Percentiles rank a stretch among this genome's conserved stretches.
Conservation (phyloP, 1,284 basidiomycete genomes). For the Apiotrichum veenhuisii region DNA sequence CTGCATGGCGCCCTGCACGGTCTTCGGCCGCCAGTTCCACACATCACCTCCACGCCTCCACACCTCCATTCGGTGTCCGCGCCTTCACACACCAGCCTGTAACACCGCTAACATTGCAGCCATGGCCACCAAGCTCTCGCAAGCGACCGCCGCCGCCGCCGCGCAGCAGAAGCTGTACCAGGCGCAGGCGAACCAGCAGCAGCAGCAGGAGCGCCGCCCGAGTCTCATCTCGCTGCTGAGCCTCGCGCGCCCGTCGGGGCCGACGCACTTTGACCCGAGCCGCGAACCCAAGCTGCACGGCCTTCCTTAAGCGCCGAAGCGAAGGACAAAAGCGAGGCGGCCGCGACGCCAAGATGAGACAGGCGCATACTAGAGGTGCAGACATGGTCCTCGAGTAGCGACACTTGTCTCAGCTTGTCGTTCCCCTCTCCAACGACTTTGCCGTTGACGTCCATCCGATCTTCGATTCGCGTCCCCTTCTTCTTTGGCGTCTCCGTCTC, state of each 20-base stretch:
- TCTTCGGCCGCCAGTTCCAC: conserved; percentile 12
- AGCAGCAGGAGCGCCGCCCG: conserved; percentile 4
- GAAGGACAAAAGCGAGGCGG: neutral
- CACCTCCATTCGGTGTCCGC: neutral
- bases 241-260: conserved; percentile 7
- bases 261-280: conserved; percentile 39
- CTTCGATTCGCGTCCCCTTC: too few species aligned
- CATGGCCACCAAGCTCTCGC: conserved; percentile 4
- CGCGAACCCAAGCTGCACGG: conserved; percentile 41
- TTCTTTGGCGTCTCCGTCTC: too few species aligned
- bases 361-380: neutral
- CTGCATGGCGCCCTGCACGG: conserved; percentile 12
- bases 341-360: too few species aligned
- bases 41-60: too few species aligned
- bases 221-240: conserved; percentile 12
- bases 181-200: neutral
- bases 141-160: conserved; percentile 5
- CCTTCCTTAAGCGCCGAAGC: conserved; percentile 21
- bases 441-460: too few species aligned
- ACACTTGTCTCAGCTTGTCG: too few species aligned
- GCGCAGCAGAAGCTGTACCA: neutral
- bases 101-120: conserved; percentile 3
- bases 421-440: too few species aligned
- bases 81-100: too few species aligned
- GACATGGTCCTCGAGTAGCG: neutral